Percentiles rank a stretch among this genome's conserved stretches.
These are phyloP conservation scores for Vitis riparia DNA, from an alignment of 164 flowering plant genomes.

Conservation along the genomic window DNA sequence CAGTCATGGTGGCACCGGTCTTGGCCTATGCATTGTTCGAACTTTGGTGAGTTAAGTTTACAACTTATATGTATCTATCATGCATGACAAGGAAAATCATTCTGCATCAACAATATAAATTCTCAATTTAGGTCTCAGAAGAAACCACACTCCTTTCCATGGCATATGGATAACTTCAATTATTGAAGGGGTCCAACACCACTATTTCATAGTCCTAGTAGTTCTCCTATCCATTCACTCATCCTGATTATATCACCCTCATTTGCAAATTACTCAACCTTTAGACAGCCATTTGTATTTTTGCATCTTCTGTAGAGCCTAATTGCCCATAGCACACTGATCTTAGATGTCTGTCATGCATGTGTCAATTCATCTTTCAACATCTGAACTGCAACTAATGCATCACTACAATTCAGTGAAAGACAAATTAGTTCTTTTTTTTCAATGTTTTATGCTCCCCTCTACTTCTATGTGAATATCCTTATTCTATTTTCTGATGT, in stretches of 20 bases:
- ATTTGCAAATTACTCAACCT: too few species aligned
- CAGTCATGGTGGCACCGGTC: slow-evolving; percentile 99
- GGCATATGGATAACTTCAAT: too few species aligned
- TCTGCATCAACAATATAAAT: not conserved
- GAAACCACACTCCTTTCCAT: not conserved
- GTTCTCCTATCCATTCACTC: too few species aligned
- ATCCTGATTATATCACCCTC: too few species aligned
- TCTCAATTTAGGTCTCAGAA: not conserved
- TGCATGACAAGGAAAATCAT: not conserved
- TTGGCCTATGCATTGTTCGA: slow-evolving; percentile 91
- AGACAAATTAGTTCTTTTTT: not conserved
- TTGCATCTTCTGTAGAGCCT: not conserved
- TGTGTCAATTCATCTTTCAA: not conserved
- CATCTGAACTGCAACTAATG: not conserved
- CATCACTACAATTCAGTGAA: not conserved
- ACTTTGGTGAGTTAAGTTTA: slow-evolving; percentile 66
- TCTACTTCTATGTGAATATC: not conserved
- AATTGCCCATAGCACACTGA: not conserved
- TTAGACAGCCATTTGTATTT: not conserved
- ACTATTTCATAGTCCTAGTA: too few species aligned
- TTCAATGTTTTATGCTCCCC: too few species aligned
- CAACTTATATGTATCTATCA: not conserved
- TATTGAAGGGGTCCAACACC: too few species aligned
- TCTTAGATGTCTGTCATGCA: too few species aligned
- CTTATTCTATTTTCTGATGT: not conserved